Evolutionary conservation across 2,329 filamentous ascomycete species (phyloP).

Genomic region (Akanthomyces uredinophilus): DNA sequence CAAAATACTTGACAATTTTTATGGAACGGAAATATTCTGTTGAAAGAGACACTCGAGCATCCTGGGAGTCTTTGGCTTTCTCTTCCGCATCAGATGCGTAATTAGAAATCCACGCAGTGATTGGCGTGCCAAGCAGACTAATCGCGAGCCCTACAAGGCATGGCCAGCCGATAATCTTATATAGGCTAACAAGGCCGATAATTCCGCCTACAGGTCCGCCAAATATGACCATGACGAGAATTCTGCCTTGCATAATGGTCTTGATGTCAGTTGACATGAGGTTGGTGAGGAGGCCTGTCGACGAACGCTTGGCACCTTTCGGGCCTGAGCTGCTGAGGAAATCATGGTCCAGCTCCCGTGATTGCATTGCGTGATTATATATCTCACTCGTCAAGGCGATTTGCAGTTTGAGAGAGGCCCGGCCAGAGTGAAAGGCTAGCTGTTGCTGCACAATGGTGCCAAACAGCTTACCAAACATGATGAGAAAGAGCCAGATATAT

Average conservation of each 20-base stretch:
- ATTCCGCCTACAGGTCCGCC: conserved; percentile 35
- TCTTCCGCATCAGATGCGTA: conserved; percentile 38
- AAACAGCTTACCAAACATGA: conserved; percentile 39
- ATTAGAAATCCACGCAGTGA: conserved; percentile 38
- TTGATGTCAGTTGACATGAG: conserved; percentile 48
- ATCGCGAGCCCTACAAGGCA: conserved; percentile 39
- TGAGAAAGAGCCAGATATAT: conserved; percentile 39
- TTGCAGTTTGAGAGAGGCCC: conserved; percentile 33
- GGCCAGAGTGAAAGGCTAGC: conserved; percentile 42
- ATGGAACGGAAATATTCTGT: conserved; percentile 47
- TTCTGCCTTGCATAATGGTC: conserved; percentile 38
- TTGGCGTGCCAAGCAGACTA: conserved; percentile 36
- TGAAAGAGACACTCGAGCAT: conserved; percentile 44
- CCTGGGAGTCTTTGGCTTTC: conserved; percentile 40
- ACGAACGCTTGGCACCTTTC: conserved; percentile 24
- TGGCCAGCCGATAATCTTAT: conserved; percentile 43
- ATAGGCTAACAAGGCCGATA: conserved; percentile 38
- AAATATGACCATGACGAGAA: conserved; percentile 36
- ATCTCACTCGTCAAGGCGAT: conserved; percentile 45
- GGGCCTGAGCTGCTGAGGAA: background rate
- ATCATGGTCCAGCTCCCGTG: conserved; percentile 43
- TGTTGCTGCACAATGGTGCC: conserved; percentile 42
- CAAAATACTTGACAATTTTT: conserved; percentile 47
- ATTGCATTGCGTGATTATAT: conserved; percentile 43
- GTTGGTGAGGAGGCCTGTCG: conserved; percentile 41